Percentiles rank a stretch among this genome's conserved stretches.
Conservation (phyloP, 139 green algal genomes). For the Tetradesmus lagerheimii region DNA sequence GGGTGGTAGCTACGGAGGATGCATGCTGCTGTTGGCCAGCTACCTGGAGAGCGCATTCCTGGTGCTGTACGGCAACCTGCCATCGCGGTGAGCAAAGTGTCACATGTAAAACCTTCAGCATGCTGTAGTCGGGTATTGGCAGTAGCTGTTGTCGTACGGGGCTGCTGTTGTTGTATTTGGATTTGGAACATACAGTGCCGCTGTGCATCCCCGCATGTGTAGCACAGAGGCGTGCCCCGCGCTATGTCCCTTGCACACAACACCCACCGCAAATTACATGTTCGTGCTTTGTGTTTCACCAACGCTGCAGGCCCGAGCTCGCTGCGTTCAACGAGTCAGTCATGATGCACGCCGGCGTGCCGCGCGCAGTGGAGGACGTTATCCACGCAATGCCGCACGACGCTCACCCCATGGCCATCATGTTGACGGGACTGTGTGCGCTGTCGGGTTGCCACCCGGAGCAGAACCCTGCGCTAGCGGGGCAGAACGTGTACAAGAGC, state of each 20-base stretch:
- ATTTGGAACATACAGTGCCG: too few species aligned
- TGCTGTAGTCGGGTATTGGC: too few species aligned
- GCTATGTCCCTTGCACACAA: too few species aligned
- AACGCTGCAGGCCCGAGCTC: not conserved
- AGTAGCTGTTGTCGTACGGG: too few species aligned
- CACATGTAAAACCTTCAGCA: too few species aligned
- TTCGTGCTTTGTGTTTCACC: not conserved
- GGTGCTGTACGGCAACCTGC: slow-evolving; percentile 90
- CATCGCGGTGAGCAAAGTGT: slow-evolving; percentile 53
- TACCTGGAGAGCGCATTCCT: slow-evolving; percentile 92
- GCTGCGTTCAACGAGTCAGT: slow-evolving; percentile 85
- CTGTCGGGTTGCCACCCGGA: slow-evolving; percentile 60
- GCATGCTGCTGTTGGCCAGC: slow-evolving; percentile 73
- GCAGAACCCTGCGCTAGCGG: slow-evolving; percentile 94
- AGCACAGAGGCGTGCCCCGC: too few species aligned
- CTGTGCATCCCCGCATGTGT: too few species aligned
- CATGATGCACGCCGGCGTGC: slow-evolving; percentile 89
- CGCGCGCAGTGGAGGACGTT: slow-evolving; percentile 79
- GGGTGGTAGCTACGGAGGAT: too few species aligned
- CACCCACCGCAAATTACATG: too few species aligned
- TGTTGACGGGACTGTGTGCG: slow-evolving; percentile 71
- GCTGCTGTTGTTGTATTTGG: too few species aligned
- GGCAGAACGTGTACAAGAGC: slow-evolving; percentile 90
- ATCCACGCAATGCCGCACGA: slow-evolving; percentile 91
- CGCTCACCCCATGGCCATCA: slow-evolving; percentile 94